These are phyloP conservation scores for Mucuna pruriens DNA, from an alignment of 306 rosid species.

Conservation along the genomic window DNA sequence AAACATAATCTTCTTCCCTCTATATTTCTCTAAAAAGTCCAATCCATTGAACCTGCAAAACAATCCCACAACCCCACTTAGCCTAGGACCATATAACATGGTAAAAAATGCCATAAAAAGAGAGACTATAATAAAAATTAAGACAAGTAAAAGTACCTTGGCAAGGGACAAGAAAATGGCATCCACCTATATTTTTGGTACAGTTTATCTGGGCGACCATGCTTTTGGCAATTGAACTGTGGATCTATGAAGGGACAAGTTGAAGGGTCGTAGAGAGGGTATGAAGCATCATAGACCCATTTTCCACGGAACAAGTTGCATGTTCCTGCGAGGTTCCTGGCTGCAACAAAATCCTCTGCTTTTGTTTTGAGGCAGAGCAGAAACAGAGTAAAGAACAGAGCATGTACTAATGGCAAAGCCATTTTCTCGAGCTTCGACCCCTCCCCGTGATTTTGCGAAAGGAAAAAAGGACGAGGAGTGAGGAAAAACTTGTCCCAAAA, in stretches of 20 bases:
- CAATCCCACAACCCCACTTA: background rate
- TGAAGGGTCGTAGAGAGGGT: conserved; percentile 76
- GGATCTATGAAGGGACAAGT: conserved; percentile 91
- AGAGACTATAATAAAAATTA: background rate
- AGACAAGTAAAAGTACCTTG: conserved; percentile 51
- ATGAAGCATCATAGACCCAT: conserved; percentile 81
- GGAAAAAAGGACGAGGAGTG: conserved; percentile 46
- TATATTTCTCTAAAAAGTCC: conserved; percentile 65
- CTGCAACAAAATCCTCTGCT: conserved; percentile 46
- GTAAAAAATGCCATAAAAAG: background rate
- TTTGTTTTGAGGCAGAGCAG: conserved; percentile 51
- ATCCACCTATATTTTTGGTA: conserved; percentile 85
- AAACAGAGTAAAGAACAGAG: conserved; percentile 56
- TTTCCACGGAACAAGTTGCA: conserved; percentile 71
- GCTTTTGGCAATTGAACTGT: conserved; percentile 83
- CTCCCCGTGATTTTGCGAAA: background rate
- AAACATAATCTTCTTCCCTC: conserved; percentile 95
- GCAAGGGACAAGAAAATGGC: conserved; percentile 74
- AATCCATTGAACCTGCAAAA: conserved; percentile 76
- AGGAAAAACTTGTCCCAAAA: conserved; percentile 39
- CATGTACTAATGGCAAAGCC: conserved; percentile 41
- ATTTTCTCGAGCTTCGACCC: conserved; percentile 71
- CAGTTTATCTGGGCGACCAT: conserved; percentile 68
- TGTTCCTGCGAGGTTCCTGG: conserved; percentile 44
- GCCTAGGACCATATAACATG: background rate